phyloP scores from a whole-genome alignment of 179 eudicot genomes.

The Spinacia oleracea region DNA sequence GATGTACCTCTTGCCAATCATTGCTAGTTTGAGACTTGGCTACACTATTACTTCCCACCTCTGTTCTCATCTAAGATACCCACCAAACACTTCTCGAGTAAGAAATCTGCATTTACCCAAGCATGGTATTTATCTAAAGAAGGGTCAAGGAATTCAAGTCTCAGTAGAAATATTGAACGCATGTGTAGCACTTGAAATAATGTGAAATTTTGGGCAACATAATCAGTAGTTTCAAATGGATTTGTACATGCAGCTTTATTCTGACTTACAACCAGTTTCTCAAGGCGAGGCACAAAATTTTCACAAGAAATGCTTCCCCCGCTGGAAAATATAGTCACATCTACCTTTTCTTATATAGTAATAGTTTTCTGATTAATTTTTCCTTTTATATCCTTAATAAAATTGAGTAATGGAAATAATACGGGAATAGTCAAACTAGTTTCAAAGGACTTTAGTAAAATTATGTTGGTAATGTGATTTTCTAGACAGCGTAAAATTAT shows the following conservation, averaged over 20 bases:
- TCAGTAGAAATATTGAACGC: neutral
- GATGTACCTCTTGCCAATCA: slow-evolving; percentile 6
- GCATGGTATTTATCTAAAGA: slow-evolving; percentile 84
- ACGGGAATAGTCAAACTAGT: neutral
- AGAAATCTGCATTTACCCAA: slow-evolving; percentile 93
- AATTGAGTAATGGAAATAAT: neutral
- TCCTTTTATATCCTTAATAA: neutral
- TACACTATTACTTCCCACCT: slow-evolving; percentile 24
- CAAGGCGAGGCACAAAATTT: neutral
- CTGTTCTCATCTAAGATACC: slow-evolving; percentile 65
- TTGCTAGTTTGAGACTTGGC: neutral
- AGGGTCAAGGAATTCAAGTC: slow-evolving; percentile 23
- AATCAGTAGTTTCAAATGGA: neutral
- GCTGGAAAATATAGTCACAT: neutral
- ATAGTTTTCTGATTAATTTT: neutral
- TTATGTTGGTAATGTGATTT: neutral
- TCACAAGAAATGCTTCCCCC: neutral
- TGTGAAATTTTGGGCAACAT: neutral
- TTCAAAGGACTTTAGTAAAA: neutral
- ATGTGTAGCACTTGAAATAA: neutral
- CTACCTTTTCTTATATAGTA: neutral
- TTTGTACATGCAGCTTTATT: neutral
- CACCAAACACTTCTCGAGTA: slow-evolving; percentile 88
- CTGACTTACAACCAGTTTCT: neutral
- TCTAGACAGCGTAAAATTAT: neutral